Percentiles rank a stretch among this genome's conserved stretches.
Evolutionary conservation across 192 early-diverging fungal genomes (phyloP).

Genomic region (Backusella australiensis): DNA sequence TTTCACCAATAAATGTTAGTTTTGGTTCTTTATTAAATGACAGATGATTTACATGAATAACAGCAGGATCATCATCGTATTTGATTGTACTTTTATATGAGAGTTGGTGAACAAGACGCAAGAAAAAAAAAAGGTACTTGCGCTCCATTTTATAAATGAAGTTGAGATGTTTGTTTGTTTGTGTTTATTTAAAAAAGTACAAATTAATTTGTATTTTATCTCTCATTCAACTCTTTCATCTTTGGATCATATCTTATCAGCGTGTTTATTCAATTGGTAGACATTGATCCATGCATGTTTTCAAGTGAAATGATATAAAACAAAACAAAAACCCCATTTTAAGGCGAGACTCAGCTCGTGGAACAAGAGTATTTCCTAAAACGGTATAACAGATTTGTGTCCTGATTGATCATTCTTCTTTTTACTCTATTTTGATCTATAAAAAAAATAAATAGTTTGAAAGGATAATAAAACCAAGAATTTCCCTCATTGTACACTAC

Average conservation of each 20-base stretch:
- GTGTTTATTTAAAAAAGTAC: conserved; percentile 1
- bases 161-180: not conserved
- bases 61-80: not conserved
- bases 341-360: not conserved
- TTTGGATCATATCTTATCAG: not conserved
- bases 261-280: conserved; percentile 6
- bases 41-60: not conserved
- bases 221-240: not conserved
- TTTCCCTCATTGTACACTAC: no score
- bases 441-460: no score
- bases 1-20: not conserved
- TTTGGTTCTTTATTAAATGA: not conserved
- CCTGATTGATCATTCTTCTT: not conserved
- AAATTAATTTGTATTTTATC: not conserved
- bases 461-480: no score
- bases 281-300: not conserved
- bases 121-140: not conserved
- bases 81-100: not conserved
- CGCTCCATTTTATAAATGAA: not conserved
- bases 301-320: not conserved
- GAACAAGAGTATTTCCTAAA: no score
- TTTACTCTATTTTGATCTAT: no score
- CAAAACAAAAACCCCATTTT: not conserved
- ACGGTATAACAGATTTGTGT: no score
- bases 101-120: not conserved